These are phyloP conservation scores for Alternaria sp. DNA, from an alignment of 2,329 filamentous ascomycete genomes.

Conservation along the genomic window DNA sequence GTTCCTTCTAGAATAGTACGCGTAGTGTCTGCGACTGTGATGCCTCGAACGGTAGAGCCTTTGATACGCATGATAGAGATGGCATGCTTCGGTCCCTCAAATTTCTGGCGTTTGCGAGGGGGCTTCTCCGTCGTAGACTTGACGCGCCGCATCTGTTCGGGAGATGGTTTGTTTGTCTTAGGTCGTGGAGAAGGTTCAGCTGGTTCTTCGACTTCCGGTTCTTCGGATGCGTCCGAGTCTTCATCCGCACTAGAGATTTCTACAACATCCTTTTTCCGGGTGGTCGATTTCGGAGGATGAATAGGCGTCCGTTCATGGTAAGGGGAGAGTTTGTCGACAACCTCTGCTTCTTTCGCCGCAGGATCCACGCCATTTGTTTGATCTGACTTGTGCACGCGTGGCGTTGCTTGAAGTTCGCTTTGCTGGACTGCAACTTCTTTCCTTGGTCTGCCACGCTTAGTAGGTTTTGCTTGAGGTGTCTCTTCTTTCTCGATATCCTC, in stretches of 20 bases:
- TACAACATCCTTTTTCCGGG: constrained; percentile 11
- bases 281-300: constrained; percentile 4
- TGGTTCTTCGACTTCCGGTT: constrained; percentile 30
- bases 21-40: constrained; percentile 64
- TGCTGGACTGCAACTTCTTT: constrained; percentile 10
- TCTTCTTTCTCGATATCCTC: background rate
- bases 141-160: constrained; percentile 20
- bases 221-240: constrained; percentile 25
- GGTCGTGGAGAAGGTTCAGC: constrained; percentile 20
- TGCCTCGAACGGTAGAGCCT: constrained; percentile 43
- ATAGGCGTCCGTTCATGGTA: constrained; percentile 18
- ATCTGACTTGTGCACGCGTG: constrained; percentile 19
- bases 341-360: constrained; percentile 5
- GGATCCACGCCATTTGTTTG: constrained; percentile 12
- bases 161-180: constrained; percentile 19
- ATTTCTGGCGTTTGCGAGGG: constrained; percentile 40
- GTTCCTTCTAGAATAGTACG: constrained; percentile 61
- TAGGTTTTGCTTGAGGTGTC: background rate
- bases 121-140: constrained; percentile 33
- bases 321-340: constrained; percentile 33
- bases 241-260: constrained; percentile 29
- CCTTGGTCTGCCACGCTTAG: constrained; percentile 27
- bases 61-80: constrained; percentile 52
- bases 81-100: constrained; percentile 39
- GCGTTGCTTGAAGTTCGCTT: constrained; percentile 21